Conservation (phyloP, 2,329 filamentous ascomycete genomes). For the Didymella lethalis region DNA sequence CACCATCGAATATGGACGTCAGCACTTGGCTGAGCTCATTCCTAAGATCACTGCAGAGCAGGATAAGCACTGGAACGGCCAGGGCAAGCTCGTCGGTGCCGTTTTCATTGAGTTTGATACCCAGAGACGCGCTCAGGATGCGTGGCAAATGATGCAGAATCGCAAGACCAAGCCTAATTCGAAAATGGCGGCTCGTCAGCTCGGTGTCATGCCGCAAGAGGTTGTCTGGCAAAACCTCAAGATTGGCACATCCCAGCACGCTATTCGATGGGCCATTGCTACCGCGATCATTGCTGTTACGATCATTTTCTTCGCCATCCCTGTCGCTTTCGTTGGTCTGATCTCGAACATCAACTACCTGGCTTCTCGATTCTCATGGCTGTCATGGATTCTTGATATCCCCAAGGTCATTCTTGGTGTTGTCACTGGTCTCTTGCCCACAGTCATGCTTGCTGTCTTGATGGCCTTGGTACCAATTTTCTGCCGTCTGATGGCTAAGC, state of each 20-base stretch:
- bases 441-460: slow-evolving; percentile 53
- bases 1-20: slow-evolving; percentile 85
- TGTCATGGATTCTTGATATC: slow-evolving; percentile 54
- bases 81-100: slow-evolving; percentile 72
- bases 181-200: slow-evolving; percentile 51
- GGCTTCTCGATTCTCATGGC: slow-evolving; percentile 48
- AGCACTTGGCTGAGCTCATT: slow-evolving; percentile 74
- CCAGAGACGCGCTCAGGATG: slow-evolving; percentile 83
- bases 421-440: slow-evolving; percentile 56
- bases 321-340: slow-evolving; percentile 55
- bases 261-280: slow-evolving; percentile 41
- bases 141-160: slow-evolving; percentile 71
- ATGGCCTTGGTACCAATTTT: slow-evolving; percentile 57
- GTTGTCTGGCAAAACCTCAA: slow-evolving; percentile 58
- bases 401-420: slow-evolving; percentile 54
- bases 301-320: slow-evolving; percentile 58
- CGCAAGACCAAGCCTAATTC: slow-evolving; percentile 46
- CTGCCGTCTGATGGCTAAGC: slow-evolving; percentile 49
- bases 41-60: slow-evolving; percentile 75
- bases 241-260: slow-evolving; percentile 47
- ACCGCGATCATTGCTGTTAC: slow-evolving; percentile 52
- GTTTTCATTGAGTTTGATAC: slow-evolving; percentile 89
- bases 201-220: slow-evolving; percentile 56
- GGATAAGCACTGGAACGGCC: slow-evolving; percentile 69
- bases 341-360: slow-evolving; percentile 57